Evolutionary conservation across 2,329 filamentous ascomycete genomes (phyloP).

Genomic region (Cryphonectria parasitica): DNA sequence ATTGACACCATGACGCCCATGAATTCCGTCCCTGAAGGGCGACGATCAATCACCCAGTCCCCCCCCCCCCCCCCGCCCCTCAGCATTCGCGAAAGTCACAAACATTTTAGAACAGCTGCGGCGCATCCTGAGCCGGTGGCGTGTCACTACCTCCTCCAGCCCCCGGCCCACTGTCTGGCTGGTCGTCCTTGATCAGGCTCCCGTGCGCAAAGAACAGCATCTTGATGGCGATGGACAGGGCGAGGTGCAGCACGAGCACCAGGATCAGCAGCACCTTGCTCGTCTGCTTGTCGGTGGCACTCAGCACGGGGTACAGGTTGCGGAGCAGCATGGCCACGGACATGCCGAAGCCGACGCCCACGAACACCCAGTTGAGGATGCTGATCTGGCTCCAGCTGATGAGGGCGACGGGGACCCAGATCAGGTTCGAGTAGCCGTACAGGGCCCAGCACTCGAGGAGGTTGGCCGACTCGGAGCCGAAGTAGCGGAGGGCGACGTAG

Average conservation of each 20-base stretch:
- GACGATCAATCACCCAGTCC: background rate
- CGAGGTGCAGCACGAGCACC: conserved; percentile 84
- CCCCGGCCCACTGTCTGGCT: conserved; percentile 31
- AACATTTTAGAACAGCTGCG: conserved; percentile 19
- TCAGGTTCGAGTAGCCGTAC: conserved; percentile 94
- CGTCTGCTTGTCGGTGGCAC: conserved; percentile 88
- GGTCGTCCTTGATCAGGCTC: conserved; percentile 54
- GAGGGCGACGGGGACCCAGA: conserved; percentile 94
- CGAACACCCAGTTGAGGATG: conserved; percentile 91
- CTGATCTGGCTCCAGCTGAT: conserved; percentile 88
- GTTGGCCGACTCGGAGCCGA: conserved; percentile 90
- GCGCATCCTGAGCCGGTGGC: conserved; percentile 12
- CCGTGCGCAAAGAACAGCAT: conserved; percentile 91
- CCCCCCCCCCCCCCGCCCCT: too few species aligned
- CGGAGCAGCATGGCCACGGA: conserved; percentile 83
- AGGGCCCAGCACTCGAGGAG: conserved; percentile 93
- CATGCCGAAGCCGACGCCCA: conserved; percentile 80
- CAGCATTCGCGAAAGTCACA: background rate
- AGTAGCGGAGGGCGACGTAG: conserved; percentile 91
- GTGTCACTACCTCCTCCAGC: conserved; percentile 24
- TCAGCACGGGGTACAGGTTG: conserved; percentile 89
- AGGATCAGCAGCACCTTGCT: conserved; percentile 85
- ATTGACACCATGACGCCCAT: conserved; percentile 22
- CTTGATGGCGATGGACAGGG: conserved; percentile 92
- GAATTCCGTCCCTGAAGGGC: conserved; percentile 1